Evolutionary conservation across 202 grass and related monocot species (phyloP), one percentile per base, ranked within the genome.

Genomic region (Zizania palustris): DNA sequence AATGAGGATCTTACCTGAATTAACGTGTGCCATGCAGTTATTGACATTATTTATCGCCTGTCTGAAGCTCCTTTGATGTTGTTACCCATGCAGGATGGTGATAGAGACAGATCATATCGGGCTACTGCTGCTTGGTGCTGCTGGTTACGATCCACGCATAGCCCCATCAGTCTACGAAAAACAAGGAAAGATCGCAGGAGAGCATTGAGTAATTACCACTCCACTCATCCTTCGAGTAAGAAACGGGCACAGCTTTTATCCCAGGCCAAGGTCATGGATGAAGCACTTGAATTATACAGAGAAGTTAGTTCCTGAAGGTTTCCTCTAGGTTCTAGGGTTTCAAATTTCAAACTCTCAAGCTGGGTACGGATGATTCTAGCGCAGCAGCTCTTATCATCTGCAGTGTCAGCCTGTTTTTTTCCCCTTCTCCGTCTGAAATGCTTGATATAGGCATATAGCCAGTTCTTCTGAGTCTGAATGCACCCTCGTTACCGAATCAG

Each of bases 41-140:
- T 58, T 1, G 11, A 21, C 7, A 5, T 59, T 84, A 45, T 75
- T 11, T 63, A 21, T 60, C 39, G 66, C 57, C 20, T 74, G 55
- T n/a, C 54, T 45, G 44, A 73, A 81, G 5, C 65, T 41, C 40
- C 63, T 42, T 7, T 68, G 63, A 72, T 60, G 9, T 39, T 88
- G 11, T 39, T 77, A 40, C 19, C 34, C 41, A 65, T 77, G 66
- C 69, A 98, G 95, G 91, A 98, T 89, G 87, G 95, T 94, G 81
- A 92, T 94, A 69, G 95, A 98, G 80, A 89, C 95, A 13, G 95
- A 98, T 78, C 87, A 88, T 45, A 98, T 98, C 78, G 95, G 91
- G 69, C 78, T 98, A 56, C 44, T 98, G 77, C 74, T 98, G 44
- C 87, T 94, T 1, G 95, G 77, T 43, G 48, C 89, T 43, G 89